These are phyloP conservation scores for Penicillium sp. DNA, from an alignment of 2,329 filamentous ascomycete species.

Conservation along the genomic window DNA sequence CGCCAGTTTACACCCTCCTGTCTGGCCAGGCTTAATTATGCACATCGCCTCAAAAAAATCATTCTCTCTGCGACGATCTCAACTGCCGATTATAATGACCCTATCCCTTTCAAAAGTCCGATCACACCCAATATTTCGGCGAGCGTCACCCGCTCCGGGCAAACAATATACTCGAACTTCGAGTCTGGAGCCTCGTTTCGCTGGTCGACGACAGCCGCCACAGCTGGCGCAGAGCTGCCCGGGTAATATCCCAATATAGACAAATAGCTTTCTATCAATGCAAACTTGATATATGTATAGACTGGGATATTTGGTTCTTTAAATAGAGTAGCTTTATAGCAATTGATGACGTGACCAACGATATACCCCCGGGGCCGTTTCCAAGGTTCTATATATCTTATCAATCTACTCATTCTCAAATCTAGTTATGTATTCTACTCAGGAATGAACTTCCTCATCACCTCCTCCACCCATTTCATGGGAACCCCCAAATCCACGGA, in stretches of 20 bases:
- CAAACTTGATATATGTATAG: constrained; percentile 7
- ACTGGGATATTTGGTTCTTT: background rate
- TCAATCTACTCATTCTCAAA: background rate
- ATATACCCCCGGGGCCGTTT: no score
- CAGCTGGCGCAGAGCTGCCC: constrained; percentile 13
- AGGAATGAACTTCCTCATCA: constrained; percentile 42
- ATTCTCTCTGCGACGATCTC: constrained; percentile 11
- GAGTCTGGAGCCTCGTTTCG: constrained; percentile 5
- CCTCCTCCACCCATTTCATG: constrained; percentile 35
- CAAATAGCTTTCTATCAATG: constrained; percentile 13
- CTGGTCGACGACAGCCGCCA: constrained; percentile 7
- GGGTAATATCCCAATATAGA: constrained; percentile 16
- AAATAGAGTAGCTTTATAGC: background rate
- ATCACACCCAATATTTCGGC: constrained; percentile 6
- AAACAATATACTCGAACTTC: background rate
- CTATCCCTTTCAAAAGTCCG: constrained; percentile 1
- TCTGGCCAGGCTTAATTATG: constrained; percentile 54
- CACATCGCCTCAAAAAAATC: constrained; percentile 1
- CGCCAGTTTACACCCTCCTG: constrained; percentile 79
- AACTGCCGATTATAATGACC: constrained; percentile 13
- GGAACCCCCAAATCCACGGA: constrained; percentile 36
- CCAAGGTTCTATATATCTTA: background rate
- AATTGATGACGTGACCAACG: background rate
- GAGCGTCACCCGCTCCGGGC: constrained; percentile 1
- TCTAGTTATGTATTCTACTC: constrained; percentile 1